Evolutionary conservation across 352 stramenopile genomes (phyloP).

Genomic region (Phytophthora uliginosa): DNA sequence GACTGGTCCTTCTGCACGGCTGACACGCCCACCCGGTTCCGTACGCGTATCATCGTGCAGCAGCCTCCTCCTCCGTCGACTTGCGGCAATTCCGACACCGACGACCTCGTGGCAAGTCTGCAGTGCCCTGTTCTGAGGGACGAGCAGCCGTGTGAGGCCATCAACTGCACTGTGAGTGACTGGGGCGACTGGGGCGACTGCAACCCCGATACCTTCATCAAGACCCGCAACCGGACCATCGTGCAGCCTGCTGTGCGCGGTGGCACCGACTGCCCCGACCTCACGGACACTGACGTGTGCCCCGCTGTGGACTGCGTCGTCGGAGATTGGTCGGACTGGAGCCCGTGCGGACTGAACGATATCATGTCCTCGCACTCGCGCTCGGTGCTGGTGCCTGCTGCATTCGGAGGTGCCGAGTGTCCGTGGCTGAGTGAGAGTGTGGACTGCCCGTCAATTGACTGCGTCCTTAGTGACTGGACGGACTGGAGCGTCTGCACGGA

Average conservation of each 20-base stretch:
- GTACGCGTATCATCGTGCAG: conserved; percentile 54
- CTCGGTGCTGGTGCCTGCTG: conserved; percentile 22
- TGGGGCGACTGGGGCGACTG: conserved; percentile 65
- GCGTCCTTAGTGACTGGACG: conserved; percentile 44
- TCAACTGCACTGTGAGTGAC: conserved; percentile 64
- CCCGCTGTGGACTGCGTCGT: conserved; percentile 47
- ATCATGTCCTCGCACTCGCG: conserved; percentile 42
- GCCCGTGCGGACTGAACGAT: conserved; percentile 36
- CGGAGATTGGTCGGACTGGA: conserved; percentile 52
- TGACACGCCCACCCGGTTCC: conserved; percentile 44
- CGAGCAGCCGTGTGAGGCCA: conserved; percentile 48
- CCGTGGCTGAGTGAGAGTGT: conserved; percentile 35
- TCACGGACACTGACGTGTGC: conserved; percentile 49
- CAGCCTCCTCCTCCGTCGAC: conserved; percentile 42
- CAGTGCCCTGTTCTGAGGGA: conserved; percentile 54
- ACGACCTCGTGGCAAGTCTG: conserved; percentile 20
- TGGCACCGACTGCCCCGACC: conserved; percentile 50
- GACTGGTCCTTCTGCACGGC: conserved; percentile 58
- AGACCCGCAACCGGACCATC: conserved; percentile 52
- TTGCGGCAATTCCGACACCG: conserved; percentile 29
- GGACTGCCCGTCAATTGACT: conserved; percentile 62
- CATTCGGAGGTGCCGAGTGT: conserved; percentile 45
- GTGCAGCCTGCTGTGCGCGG: conserved; percentile 44
- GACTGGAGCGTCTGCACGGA: conserved; percentile 59
- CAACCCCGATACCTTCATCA: conserved; percentile 43